Evolutionary conservation across 805 yeast genomes (phyloP), one percentile per base, ranked within the genome.

Genomic region (Wickerhamiella spandovensis): DNA sequence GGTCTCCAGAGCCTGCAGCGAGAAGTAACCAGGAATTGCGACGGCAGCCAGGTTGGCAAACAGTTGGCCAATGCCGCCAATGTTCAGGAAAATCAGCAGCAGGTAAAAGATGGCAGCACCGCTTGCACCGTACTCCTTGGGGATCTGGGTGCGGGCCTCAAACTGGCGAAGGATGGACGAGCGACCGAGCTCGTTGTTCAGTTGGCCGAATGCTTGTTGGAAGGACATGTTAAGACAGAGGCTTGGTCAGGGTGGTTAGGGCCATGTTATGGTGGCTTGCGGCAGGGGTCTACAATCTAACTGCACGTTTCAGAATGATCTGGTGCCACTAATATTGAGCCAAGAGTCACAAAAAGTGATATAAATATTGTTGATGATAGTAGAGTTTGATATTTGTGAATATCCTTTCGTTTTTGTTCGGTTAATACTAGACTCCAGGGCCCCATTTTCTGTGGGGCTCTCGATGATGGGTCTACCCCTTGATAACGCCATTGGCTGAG

Each of bases 51-150:
- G 70, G 73, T 92, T 92, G 56, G 96, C 84, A 58, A 92, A 75
- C 61, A 92, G 78, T 72, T 89, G 95, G 54, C 98, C 98, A 61
- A 92, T 73, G 25, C 97, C 97, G 55, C 95, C 97, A 59, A 89
- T 72, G 70, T 92, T 94, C 62, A 89, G 71, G 69, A 90, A 87
- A 52, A 89, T 79, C 60, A 90, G 66, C 42, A 89, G 68, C 56
- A 89, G 72, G 71, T 92, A 92, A 46, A 78, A 62, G 5, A 67
- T 80, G 35, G 71, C 81, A 24, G 75, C 73, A 23, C 81, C 90
- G 50, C 83, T 67, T 20, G 81, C 83, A 39, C 85, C 83, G 64
- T 90, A 92, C 2, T 95, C 82, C 74, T 89, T 83, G 65, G 97
- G 97, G 43, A 69, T 53, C 52, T 64, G 63, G 23, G 62, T 54